Evolutionary conservation across 805 yeast genomes (phyloP), one percentile per base, ranked within the genome.

Genomic region (Candida sithepensis): DNA sequence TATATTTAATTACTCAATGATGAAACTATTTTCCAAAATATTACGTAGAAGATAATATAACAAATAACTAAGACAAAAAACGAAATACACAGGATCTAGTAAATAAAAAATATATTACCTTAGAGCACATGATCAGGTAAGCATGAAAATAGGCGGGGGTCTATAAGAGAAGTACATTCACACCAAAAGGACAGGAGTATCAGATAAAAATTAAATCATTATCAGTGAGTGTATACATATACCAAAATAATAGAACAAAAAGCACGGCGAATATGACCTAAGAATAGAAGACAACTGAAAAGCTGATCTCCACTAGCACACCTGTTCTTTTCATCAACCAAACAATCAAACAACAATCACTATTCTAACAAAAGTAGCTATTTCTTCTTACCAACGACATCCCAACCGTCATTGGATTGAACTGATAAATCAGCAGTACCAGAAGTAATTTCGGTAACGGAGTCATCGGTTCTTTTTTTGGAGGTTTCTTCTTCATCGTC

Each of bases 321-420:
- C 28, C 10, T 24, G 9, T 24, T 24, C 28, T 7, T 6, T 24
- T 10, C 28, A 6, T 24, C 28, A 24, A n/a, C n/a, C 28, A 24
- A 6, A 24, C 28, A 24, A 10, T 30, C 34, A 10, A 30, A 10
- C 34, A 30, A 30, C 34, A 12, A 30, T 30, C 34, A n/a, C 34
- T 30, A 30, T 30, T 12, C 8, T 30, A 22, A 22, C 32, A 39
- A 21, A 10, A 14, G 19, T 16, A 20, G 24, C 40, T 47, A 52
- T 48, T 52, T 54, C 56, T 64, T 72, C 56, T 64, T 72, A 57
- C 72, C 70, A 43, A 74, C 78, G 55, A 68, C 69, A 59, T 71
- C 72, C 81, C 81, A 75, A 18, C 72, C 76, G 42, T 65, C 71
- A 33, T 62, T 72, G 44, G 58, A 58, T 5, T 59, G 64, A 24